Conservation (phyloP, 306 rosid genomes). For the Morella rubra region DNA sequence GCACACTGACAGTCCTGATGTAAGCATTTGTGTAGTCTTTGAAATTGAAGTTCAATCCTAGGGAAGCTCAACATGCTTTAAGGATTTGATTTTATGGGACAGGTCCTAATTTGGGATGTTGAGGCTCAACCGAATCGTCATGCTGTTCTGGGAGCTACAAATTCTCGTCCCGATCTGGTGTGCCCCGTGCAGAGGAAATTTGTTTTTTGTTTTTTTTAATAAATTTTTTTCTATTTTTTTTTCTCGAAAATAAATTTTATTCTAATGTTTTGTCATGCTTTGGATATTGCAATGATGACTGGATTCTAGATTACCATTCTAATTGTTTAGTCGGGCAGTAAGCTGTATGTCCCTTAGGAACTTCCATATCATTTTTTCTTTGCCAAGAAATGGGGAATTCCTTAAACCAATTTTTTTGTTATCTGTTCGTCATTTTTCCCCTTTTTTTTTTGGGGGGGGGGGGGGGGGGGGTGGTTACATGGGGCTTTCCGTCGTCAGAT, state of each 20-base stretch:
- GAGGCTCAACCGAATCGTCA: slow-evolving; percentile 97
- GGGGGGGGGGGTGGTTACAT: too few species aligned
- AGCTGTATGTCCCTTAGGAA: not conserved
- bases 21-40: slow-evolving; percentile 30
- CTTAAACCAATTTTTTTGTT: not conserved
- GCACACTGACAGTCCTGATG: slow-evolving; percentile 97
- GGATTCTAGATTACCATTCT: not conserved
- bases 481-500: too few species aligned
- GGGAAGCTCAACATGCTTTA: slow-evolving; percentile 14
- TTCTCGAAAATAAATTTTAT: too few species aligned
- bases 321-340: not conserved
- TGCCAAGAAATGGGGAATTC: not conserved
- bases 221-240: too few species aligned
- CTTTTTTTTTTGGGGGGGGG: not conserved
- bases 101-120: slow-evolving; percentile 98
- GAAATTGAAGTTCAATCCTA: slow-evolving; percentile 2
- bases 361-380: not conserved
- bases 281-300: not conserved
- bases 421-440: not conserved
- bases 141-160: slow-evolving; percentile 92
- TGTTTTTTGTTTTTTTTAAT: not conserved
- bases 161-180: slow-evolving; percentile 98
- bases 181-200: slow-evolving; percentile 3
- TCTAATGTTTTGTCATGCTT: not conserved
- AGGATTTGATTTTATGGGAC: slow-evolving; percentile 14